These are phyloP conservation scores for Prunella vulgaris DNA, from an alignment of 257 asterid species.

Conservation along the genomic window DNA sequence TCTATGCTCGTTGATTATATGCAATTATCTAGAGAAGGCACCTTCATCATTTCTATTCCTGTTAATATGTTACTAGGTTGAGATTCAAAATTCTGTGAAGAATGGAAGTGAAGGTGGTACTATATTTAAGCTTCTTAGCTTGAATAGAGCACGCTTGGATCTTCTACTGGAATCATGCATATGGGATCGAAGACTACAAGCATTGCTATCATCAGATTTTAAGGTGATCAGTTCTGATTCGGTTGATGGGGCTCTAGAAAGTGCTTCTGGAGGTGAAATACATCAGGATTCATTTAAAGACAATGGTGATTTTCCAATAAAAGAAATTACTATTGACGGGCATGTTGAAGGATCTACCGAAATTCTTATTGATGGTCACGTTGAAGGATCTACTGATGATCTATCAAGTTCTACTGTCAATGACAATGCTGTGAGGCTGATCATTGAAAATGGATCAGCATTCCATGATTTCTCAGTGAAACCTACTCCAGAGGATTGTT, in stretches of 20 bases:
- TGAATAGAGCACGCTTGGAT: conserved; percentile 64
- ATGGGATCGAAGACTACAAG: conserved; percentile 83
- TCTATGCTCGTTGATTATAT: background rate
- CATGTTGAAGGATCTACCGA: conserved; percentile 37
- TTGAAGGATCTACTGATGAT: conserved; percentile 29
- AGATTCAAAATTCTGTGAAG: conserved; percentile 40
- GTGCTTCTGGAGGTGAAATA: conserved; percentile 26
- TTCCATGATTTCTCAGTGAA: conserved; percentile 29
- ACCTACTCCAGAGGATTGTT: conserved; percentile 30
- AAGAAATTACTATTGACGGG: conserved; percentile 47
- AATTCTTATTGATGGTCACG: conserved; percentile 39
- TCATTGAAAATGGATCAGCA: conserved; percentile 29
- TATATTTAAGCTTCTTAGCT: conserved; percentile 45
- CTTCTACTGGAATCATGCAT: conserved; percentile 68
- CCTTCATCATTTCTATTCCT: conserved; percentile 20
- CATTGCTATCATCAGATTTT: conserved; percentile 54
- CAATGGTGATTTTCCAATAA: conserved; percentile 29
- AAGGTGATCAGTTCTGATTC: conserved; percentile 26
- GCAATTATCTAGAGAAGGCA: background rate
- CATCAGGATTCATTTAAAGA: conserved; percentile 28
- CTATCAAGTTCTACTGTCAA: conserved; percentile 18
- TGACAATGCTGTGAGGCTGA: conserved; percentile 22
- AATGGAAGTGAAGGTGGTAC: conserved; percentile 43
- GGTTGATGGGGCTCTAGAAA: conserved; percentile 27
- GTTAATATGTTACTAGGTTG: conserved; percentile 43